Conservation (phyloP, 495 filamentous ascomycete species). For the Penicillium silybi region DNA sequence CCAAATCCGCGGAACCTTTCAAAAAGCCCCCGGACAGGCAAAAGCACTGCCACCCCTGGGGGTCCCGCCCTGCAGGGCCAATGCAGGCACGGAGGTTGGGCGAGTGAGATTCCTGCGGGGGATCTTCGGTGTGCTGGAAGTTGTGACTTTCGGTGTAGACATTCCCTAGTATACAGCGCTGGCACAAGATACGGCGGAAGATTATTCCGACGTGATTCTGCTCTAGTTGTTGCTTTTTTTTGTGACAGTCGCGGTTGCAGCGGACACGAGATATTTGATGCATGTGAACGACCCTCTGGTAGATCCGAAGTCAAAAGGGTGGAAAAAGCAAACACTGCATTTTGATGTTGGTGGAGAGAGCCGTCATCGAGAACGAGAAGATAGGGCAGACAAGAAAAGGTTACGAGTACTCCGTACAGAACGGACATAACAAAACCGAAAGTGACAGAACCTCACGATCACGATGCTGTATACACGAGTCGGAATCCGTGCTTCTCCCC, state of each 20-base stretch:
- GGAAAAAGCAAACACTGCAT: background rate
- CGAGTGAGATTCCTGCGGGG: background rate
- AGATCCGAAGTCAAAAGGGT: background rate
- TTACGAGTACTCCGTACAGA: background rate
- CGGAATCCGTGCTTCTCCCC: background rate
- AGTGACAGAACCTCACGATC: background rate
- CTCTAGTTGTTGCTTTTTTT: slow-evolving; percentile 10
- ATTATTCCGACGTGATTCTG: background rate
- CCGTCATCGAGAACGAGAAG: background rate
- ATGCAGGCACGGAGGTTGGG: slow-evolving; percentile 20
- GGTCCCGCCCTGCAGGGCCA: slow-evolving; percentile 17
- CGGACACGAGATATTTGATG: slow-evolving; percentile 23
- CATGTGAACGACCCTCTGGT: background rate
- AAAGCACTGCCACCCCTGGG: slow-evolving; percentile 12
- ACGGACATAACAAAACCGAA: background rate
- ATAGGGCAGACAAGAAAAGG: background rate
- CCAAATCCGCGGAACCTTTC: background rate
- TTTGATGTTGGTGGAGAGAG: background rate
- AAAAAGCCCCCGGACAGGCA: background rate
- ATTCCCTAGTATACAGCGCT: too few relatives aligned
- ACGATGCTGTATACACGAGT: background rate
- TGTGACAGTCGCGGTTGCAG: slow-evolving; percentile 19
- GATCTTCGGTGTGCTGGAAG: background rate
- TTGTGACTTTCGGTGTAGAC: too few relatives aligned
- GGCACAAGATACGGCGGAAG: background rate